These are phyloP conservation scores for Apiospora malaysiana DNA, from an alignment of 2,329 filamentous ascomycete genomes.

Conservation along the genomic window DNA sequence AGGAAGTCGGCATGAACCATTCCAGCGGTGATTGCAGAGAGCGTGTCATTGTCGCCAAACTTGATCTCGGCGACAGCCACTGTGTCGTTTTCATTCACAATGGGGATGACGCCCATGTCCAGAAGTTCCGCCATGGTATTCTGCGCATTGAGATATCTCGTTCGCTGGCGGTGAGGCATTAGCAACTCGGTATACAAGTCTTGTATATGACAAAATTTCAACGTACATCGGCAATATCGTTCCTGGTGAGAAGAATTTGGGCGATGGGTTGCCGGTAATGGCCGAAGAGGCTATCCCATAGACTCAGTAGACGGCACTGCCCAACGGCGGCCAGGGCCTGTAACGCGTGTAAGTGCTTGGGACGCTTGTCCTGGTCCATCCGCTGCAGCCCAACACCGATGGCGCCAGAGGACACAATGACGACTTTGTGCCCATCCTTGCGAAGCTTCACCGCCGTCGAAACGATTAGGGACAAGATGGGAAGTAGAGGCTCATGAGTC, in stretches of 20 bases:
- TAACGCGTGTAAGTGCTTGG: constrained; percentile 87
- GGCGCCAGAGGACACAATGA: constrained; percentile 96
- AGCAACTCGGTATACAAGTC: constrained; percentile 29
- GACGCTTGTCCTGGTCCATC: constrained; percentile 86
- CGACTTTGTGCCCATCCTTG: constrained; percentile 90
- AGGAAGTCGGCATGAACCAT: constrained; percentile 98
- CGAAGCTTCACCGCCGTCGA: constrained; percentile 88
- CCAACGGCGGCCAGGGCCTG: constrained; percentile 96
- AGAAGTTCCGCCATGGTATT: constrained; percentile 91
- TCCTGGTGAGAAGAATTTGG: constrained; percentile 91
- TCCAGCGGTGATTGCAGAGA: constrained; percentile 93
- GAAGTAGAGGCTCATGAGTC: constrained; percentile 90
- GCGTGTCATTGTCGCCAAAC: constrained; percentile 97
- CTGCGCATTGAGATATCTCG: constrained; percentile 94
- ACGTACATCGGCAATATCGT: constrained; percentile 91
- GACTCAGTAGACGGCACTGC: constrained; percentile 90
- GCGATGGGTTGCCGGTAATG: constrained; percentile 90
- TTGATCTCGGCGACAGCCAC: constrained; percentile 97
- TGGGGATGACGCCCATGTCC: constrained; percentile 94
- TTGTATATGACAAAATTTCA: background rate
- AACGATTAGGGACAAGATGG: constrained; percentile 89
- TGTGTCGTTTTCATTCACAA: constrained; percentile 99
- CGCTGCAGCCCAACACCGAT: constrained; percentile 91
- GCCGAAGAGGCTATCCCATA: constrained; percentile 92
- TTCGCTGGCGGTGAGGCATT: constrained; percentile 60